These are phyloP conservation scores for Phytopythium vexans DNA, from an alignment of 352 stramenopile genomes.

Conservation along the genomic window DNA sequence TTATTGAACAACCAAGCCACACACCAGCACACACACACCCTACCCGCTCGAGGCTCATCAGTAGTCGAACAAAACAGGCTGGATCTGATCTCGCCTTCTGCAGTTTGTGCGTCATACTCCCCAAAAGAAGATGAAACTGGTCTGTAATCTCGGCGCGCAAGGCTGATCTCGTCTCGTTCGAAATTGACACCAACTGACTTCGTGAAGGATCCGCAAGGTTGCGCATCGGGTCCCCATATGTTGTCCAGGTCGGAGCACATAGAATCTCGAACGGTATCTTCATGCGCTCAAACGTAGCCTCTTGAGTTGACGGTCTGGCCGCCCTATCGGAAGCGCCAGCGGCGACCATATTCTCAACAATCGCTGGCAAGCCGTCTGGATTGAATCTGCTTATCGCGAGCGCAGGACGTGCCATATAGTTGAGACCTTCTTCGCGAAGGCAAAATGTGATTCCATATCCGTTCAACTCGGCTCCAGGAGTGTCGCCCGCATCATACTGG, in stretches of 20 bases:
- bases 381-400: not conserved
- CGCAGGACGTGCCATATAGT: constrained; percentile 2
- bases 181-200: not conserved
- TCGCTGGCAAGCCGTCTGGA: constrained; percentile 9
- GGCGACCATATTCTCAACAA: not conserved
- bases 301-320: constrained; percentile 12
- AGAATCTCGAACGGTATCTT: constrained; percentile 2
- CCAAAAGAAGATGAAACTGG: not conserved
- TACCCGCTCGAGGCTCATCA: constrained; percentile 7
- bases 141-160: constrained; percentile 2
- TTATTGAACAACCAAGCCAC: not conserved
- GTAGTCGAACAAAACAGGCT: constrained; percentile 14
- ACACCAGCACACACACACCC: not conserved
- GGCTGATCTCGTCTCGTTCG: not conserved
- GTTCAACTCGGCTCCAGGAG: constrained; percentile 28
- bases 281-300: constrained; percentile 14
- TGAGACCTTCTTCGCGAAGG: constrained; percentile 29
- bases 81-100: constrained; percentile 6
- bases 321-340: constrained; percentile 2
- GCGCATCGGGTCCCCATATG: no score
- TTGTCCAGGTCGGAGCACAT: not conserved
- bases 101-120: not conserved
- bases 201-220: not conserved
- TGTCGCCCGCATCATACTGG: constrained; percentile 14
- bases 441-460: constrained; percentile 56